Conservation (phyloP, 139 green algal genomes). For the Mesostigma viride region DNA sequence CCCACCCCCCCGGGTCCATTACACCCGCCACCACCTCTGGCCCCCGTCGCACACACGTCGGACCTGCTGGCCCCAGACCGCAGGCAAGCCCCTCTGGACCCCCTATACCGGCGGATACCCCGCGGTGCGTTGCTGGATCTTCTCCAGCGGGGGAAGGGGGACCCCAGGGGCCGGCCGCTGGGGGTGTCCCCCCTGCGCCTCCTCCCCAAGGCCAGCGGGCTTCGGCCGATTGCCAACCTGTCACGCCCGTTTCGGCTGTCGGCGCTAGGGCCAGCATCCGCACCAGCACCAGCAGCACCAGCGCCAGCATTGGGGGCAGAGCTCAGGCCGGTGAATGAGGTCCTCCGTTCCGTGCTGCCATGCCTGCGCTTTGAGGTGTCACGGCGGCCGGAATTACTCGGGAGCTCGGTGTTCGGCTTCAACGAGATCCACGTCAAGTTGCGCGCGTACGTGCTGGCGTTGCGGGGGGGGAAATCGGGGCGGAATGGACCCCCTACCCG, state of each 20-base stretch:
- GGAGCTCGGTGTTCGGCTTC: constrained; percentile 59
- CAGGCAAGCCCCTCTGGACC: background rate
- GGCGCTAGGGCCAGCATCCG: background rate
- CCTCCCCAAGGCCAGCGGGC: constrained; percentile 57
- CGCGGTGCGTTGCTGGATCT: background rate
- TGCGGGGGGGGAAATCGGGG: no score
- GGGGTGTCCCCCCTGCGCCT: constrained; percentile 59
- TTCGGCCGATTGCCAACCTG: constrained; percentile 71
- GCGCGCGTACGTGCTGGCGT: constrained; percentile 41
- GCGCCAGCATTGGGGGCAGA: constrained; percentile 20
- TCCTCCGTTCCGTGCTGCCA: constrained; percentile 49
- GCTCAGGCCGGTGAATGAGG: constrained; percentile 63
- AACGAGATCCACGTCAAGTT: constrained; percentile 51
- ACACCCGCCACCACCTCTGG: background rate
- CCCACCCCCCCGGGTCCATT: background rate
- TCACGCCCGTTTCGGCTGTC: constrained; percentile 13
- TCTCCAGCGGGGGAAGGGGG: no score
- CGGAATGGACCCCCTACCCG: constrained; percentile 8
- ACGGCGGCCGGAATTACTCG: constrained; percentile 36
- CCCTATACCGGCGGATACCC: background rate
- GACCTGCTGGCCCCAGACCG: background rate
- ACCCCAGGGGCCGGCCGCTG: constrained; percentile 43
- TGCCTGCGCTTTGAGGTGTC: constrained; percentile 52
- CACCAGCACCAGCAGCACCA: constrained; percentile 1
- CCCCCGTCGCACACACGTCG: background rate